Conservation (phyloP, 2,329 filamentous ascomycete species). For the Aspergillus piperis region DNA sequence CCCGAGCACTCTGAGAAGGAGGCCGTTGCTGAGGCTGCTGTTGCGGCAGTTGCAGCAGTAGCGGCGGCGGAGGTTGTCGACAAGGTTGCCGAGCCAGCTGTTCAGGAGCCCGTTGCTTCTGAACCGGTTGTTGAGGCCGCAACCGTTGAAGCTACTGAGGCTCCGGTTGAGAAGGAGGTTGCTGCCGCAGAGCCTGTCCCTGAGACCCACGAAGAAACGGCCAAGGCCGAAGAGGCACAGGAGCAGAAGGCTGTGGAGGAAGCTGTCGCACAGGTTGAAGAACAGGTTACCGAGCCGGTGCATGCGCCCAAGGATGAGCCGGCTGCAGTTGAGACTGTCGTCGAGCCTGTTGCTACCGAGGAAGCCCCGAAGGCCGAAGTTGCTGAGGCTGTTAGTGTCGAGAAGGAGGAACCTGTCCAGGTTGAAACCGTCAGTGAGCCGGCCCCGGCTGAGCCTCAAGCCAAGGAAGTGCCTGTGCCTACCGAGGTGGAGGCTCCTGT, state of each 20-base stretch:
- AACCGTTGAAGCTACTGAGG: conserved; percentile 1
- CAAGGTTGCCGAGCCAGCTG: conserved; percentile 8
- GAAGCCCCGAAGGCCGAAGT: conserved; percentile 2
- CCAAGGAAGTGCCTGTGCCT: not conserved
- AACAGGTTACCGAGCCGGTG: conserved; percentile 4
- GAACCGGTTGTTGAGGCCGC: not conserved
- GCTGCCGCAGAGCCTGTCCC: conserved; percentile 6
- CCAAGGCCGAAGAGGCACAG: conserved; percentile 10
- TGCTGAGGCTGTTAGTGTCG: conserved; percentile 11
- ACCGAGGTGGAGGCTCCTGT: conserved; percentile 2
- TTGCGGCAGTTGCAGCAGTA: conserved; percentile 6
- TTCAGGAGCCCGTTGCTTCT: conserved; percentile 4
- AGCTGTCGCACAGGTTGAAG: conserved; percentile 3
- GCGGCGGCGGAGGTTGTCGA: conserved; percentile 12
- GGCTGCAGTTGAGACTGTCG: not conserved
- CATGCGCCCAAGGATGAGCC: not conserved
- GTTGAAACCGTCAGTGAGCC: not conserved
- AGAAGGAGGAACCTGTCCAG: conserved; percentile 2
- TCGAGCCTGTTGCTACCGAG: conserved; percentile 4
- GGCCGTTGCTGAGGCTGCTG: conserved; percentile 4
- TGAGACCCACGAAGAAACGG: not conserved
- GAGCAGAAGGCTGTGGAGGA: conserved; percentile 5
- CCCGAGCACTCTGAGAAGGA: conserved; percentile 7
- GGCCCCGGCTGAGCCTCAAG: not conserved
- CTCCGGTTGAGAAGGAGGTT: conserved; percentile 11